A percentile compares a stretch with the other conserved stretches of the same genome.
Conservation (phyloP, 352 stramenopile genomes). For the Blastocystis sp. region DNA sequence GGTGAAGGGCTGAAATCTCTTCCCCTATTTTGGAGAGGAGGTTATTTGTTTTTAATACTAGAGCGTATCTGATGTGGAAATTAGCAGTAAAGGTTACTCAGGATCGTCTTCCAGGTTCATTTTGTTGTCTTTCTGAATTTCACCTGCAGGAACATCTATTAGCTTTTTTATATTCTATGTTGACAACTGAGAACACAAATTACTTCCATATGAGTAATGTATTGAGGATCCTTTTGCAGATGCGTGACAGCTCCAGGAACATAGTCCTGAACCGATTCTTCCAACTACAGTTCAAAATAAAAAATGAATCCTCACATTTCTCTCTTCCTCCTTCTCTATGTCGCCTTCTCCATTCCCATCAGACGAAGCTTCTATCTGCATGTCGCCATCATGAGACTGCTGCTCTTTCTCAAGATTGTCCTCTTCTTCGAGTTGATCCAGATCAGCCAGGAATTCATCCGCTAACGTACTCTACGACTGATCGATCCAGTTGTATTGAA, state of each 20-base stretch:
- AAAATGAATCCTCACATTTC: neutral
- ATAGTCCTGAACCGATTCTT: neutral
- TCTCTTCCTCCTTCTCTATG: slow-evolving; percentile 40
- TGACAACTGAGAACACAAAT: neutral
- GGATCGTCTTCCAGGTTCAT: slow-evolving; percentile 68
- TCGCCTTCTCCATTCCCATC: slow-evolving; percentile 47
- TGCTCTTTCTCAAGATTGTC: slow-evolving; percentile 73
- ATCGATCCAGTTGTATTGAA: neutral
- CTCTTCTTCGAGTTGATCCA: slow-evolving; percentile 77
- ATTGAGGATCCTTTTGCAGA: slow-evolving; percentile 6
- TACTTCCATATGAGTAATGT: slow-evolving; percentile 43
- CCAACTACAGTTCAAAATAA: neutral
- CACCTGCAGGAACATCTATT: neutral
- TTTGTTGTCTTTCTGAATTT: slow-evolving; percentile 5
- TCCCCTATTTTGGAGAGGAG: slow-evolving; percentile 83
- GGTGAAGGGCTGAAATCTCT: slow-evolving; percentile 81
- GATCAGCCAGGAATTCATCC: slow-evolving; percentile 79
- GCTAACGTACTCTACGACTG: slow-evolving; percentile 68
- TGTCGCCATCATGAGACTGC: slow-evolving; percentile 71
- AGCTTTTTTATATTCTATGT: slow-evolving; percentile 54
- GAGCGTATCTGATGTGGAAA: slow-evolving; percentile 70
- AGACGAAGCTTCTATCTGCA: slow-evolving; percentile 64
- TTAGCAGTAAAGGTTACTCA: slow-evolving; percentile 26
- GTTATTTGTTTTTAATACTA: slow-evolving; percentile 83
- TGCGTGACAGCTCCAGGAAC: slow-evolving; percentile 39